Conservation (phyloP, 495 filamentous ascomycete genomes). For the Tuber microsphaerosporum region DNA sequence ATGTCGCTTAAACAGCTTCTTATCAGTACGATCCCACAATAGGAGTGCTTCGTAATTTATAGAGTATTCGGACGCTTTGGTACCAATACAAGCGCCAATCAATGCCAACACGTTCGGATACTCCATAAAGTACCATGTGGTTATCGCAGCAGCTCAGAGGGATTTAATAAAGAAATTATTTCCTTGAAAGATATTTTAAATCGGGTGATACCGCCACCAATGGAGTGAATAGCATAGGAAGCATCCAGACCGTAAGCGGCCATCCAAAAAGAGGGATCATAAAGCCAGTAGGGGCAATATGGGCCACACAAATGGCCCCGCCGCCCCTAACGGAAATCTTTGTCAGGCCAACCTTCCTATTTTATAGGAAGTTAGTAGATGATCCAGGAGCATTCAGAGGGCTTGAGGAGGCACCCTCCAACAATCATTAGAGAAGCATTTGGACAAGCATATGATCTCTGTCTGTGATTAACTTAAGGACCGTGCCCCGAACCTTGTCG, state of each 20-base stretch:
- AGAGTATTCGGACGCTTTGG: too few species aligned
- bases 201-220: not conserved
- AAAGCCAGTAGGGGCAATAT: not conserved
- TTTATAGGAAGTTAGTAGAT: not conserved
- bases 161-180: not conserved
- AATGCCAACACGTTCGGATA: too few species aligned
- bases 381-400: not conserved
- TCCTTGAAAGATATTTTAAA: not conserved
- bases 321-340: not conserved
- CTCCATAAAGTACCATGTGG: not conserved
- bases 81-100: too few species aligned
- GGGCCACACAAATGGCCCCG: not conserved
- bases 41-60: too few species aligned
- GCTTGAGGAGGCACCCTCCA: not conserved
- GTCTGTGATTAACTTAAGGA: not conserved
- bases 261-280: not conserved
- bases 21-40: not conserved
- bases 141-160: not conserved
- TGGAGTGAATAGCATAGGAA: not conserved
- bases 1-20: not conserved
- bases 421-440: not conserved
- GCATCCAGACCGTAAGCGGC: not conserved
- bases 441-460: not conserved
- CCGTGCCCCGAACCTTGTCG: not conserved
- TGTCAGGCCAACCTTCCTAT: not conserved